Conservation (phyloP, 2,329 filamentous ascomycete species). For the Ambrosiella xylebori region DNA sequence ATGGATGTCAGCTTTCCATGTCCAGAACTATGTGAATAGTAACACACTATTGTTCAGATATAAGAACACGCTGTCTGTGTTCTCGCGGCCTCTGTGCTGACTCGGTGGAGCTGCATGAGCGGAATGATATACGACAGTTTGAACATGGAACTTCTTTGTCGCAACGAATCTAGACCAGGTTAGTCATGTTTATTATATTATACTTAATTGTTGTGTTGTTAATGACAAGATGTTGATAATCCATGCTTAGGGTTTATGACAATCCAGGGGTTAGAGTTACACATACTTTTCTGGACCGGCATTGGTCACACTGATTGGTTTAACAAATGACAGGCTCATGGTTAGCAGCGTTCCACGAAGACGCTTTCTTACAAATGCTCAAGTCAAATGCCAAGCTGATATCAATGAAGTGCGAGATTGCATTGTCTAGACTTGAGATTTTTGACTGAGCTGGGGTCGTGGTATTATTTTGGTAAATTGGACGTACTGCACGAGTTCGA, state of each 20-base stretch:
- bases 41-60: conserved; percentile 42
- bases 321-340: conserved; percentile 13
- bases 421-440: too few species aligned
- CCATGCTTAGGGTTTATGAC: neutral
- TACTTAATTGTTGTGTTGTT: neutral
- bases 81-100: conserved; percentile 37
- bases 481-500: conserved; percentile 2
- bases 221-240: neutral
- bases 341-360: neutral
- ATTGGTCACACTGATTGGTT: conserved; percentile 27
- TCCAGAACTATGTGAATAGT: neutral
- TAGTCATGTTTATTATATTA: neutral
- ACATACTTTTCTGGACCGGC: conserved; percentile 25
- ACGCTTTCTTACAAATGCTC: too few species aligned
- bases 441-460: neutral
- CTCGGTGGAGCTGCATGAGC: conserved; percentile 37
- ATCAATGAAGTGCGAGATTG: too few species aligned
- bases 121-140: conserved; percentile 36
- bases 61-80: conserved; percentile 37
- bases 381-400: too few species aligned
- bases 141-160: conserved; percentile 41
- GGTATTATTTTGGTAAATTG: neutral
- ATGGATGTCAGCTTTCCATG: neutral
- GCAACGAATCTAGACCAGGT: conserved; percentile 32
- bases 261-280: neutral